Conservation (phyloP, 148 eudicot genomes). For the Spergularia bocconei region DNA sequence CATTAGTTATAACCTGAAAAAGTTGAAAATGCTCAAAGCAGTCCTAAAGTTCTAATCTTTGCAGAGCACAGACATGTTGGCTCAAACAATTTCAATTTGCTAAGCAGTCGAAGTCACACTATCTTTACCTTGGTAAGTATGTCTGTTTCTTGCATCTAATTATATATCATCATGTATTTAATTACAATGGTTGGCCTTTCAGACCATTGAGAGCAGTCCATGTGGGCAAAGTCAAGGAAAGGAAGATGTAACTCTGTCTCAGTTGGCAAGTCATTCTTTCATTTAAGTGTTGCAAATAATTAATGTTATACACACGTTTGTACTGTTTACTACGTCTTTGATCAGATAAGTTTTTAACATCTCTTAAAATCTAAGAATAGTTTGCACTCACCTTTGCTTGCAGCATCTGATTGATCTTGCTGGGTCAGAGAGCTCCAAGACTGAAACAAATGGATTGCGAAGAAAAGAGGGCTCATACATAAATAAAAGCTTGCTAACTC, state of each 20-base stretch:
- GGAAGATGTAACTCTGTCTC: constrained; percentile 60
- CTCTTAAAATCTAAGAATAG: too few species aligned
- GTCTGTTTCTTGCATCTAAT: neutral
- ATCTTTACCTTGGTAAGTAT: constrained; percentile 66
- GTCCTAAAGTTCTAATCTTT: neutral
- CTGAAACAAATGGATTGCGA: constrained; percentile 74
- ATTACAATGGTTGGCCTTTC: constrained; percentile 25
- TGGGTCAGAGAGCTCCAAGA: constrained; percentile 84
- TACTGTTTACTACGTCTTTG: too few species aligned
- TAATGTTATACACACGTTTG: neutral
- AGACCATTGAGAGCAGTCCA: constrained; percentile 74
- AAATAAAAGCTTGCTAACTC: constrained; percentile 76
- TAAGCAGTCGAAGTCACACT: constrained; percentile 90
- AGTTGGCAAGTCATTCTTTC: constrained; percentile 40
- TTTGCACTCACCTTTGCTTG: constrained; percentile 7
- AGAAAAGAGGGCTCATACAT: constrained; percentile 84
- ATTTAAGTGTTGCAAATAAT: neutral
- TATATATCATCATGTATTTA: too few species aligned
- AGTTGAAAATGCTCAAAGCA: too few species aligned
- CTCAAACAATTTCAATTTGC: constrained; percentile 70
- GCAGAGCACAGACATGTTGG: constrained; percentile 86
- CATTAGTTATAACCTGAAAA: too few species aligned
- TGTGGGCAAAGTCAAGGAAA: constrained; percentile 44
- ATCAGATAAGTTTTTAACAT: too few species aligned
- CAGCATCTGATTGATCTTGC: constrained; percentile 82